Conservation (phyloP, 2,329 filamentous ascomycete genomes). For the Pseudogymnoascus sp. region DNA sequence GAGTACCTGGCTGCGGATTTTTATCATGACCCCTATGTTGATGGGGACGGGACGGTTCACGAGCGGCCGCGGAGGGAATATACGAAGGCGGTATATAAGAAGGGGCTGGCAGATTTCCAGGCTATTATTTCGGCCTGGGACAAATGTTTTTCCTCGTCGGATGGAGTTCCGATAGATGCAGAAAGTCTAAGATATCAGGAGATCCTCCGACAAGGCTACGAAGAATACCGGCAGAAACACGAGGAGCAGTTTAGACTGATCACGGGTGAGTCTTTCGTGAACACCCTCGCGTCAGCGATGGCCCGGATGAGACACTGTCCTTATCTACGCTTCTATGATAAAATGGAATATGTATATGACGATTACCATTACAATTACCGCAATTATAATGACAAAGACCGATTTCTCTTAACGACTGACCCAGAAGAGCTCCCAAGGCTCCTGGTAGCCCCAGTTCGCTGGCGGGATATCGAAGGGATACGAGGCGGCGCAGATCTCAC, state of each 20-base stretch:
- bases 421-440: neutral
- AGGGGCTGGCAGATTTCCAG: neutral
- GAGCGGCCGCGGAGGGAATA: too few species aligned
- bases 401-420: neutral
- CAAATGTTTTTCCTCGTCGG: neutral
- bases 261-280: neutral
- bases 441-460: neutral
- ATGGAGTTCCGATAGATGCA: neutral
- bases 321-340: neutral
- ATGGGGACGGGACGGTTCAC: too few species aligned
- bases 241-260: neutral
- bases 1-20: too few species aligned
- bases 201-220: neutral
- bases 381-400: too few species aligned
- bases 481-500: neutral
- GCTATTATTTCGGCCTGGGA: neutral
- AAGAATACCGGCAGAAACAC: neutral
- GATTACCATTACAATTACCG: too few species aligned
- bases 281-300: neutral
- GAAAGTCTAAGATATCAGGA: neutral
- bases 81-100: neutral
- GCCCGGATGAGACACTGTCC: neutral
- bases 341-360: too few species aligned
- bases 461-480: neutral
- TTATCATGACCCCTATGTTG: too few species aligned